phyloP scores from a whole-genome alignment of 108 stramenopile species.

The Chaetoceros tenuissimus region DNA sequence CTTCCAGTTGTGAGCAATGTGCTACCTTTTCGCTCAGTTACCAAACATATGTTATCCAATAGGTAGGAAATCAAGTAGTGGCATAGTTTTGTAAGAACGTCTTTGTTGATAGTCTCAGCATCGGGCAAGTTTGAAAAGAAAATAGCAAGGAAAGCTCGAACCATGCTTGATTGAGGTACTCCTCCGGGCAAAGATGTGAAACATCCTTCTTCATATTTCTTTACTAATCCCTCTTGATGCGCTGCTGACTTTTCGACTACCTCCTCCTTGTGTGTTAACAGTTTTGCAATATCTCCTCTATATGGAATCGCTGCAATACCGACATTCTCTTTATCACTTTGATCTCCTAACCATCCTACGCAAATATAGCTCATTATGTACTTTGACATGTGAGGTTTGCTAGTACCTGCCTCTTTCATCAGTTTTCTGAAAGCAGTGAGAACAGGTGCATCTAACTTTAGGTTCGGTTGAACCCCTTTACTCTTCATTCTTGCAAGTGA shows the following conservation, averaged over 20 bases:
- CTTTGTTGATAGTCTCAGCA: slow-evolving; percentile 21
- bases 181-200: slow-evolving; percentile 13
- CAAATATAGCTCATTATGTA: slow-evolving; percentile 43
- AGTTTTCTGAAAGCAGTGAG: slow-evolving; percentile 52
- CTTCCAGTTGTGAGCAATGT: slow-evolving; percentile 60
- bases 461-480: slow-evolving; percentile 4
- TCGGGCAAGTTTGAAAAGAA: slow-evolving; percentile 64
- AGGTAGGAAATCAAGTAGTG: slow-evolving; percentile 50
- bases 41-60: slow-evolving; percentile 37
- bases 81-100: slow-evolving; percentile 45
- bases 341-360: slow-evolving; percentile 53
- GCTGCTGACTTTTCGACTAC: slow-evolving; percentile 44
- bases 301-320: slow-evolving; percentile 72
- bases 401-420: slow-evolving; percentile 41
- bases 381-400: slow-evolving; percentile 46
- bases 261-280: slow-evolving; percentile 70
- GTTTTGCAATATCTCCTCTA: slow-evolving; percentile 48
- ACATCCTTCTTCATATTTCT: slow-evolving; percentile 3
- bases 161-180: slow-evolving; percentile 46
- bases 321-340: slow-evolving; percentile 7
- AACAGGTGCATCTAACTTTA: slow-evolving; percentile 34
- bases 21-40: slow-evolving; percentile 12
- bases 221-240: slow-evolving; percentile 19
- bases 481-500: slow-evolving; percentile 13
- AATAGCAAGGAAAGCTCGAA: slow-evolving; percentile 52